These are phyloP conservation scores for Lachancea nothofagi DNA, from an alignment of 805 yeast species.

Conservation along the genomic window DNA sequence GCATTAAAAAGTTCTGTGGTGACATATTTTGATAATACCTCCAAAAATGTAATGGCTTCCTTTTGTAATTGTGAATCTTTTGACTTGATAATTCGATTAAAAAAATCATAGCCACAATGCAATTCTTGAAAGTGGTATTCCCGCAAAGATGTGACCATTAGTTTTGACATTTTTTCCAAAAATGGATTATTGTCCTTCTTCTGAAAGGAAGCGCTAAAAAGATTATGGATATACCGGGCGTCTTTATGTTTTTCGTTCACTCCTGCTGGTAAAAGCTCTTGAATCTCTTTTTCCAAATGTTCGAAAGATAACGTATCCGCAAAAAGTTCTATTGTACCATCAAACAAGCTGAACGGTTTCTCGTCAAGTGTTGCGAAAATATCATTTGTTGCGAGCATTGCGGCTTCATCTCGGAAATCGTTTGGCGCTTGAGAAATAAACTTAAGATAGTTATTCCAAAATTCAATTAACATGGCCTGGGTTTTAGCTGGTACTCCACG, in stretches of 20 bases:
- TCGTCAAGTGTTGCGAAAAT: conserved; percentile 17
- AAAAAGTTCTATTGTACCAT: conserved; percentile 20
- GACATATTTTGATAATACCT: conserved; percentile 33
- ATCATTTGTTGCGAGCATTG: conserved; percentile 1
- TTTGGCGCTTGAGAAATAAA: conserved; percentile 13
- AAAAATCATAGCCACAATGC: conserved; percentile 25
- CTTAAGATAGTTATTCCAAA: conserved; percentile 28
- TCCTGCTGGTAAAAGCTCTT: conserved; percentile 10
- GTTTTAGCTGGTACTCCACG: conserved; percentile 32
- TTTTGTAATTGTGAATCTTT: conserved; percentile 19
- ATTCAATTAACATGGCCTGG: conserved; percentile 27
- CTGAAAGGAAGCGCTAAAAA: not conserved
- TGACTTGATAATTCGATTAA: conserved; percentile 25
- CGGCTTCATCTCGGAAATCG: conserved; percentile 1
- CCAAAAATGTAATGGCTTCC: conserved; percentile 33
- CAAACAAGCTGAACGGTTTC: conserved; percentile 15
- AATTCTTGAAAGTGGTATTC: conserved; percentile 23
- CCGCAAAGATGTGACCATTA: conserved; percentile 11
- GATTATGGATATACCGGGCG: conserved; percentile 3
- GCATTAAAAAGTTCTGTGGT: conserved; percentile 27
- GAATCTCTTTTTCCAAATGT: conserved; percentile 11
- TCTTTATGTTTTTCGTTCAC: conserved; percentile 7
- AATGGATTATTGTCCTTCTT: not conserved
- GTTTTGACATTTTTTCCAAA: not conserved
- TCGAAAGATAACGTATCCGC: conserved; percentile 16